phyloP scores from a whole-genome alignment of 1,284 basidiomycete species.

The Trametes polyzona region DNA sequence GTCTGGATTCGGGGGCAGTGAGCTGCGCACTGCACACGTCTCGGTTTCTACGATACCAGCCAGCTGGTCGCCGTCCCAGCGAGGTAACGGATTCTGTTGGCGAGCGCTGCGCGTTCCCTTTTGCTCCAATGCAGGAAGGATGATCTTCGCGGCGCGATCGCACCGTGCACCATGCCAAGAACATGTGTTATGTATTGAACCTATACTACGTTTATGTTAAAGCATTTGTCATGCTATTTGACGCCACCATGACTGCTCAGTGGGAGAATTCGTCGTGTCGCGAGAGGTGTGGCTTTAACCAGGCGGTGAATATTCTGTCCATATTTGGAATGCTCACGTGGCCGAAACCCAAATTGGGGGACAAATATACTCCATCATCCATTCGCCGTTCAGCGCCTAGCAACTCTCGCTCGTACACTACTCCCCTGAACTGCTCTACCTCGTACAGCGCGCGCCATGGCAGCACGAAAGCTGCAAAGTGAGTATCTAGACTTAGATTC shows the following conservation, averaged over 20 bases:
- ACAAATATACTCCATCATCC: conserved; percentile 26
- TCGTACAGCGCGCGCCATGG: conserved; percentile 56
- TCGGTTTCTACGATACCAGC: background rate
- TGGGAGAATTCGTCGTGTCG: background rate
- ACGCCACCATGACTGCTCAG: no score
- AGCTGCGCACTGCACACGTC: conserved; percentile 8
- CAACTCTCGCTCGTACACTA: conserved; percentile 22
- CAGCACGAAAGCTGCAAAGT: conserved; percentile 84
- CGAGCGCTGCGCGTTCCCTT: background rate
- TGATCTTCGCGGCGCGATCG: no score
- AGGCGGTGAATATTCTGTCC: background rate
- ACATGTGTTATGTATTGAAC: no score
- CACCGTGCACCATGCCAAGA: no score
- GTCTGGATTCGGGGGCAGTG: conserved; percentile 9
- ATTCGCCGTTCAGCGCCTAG: conserved; percentile 18
- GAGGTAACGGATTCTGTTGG: background rate
- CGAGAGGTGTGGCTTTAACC: background rate
- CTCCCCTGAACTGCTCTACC: conserved; percentile 27
- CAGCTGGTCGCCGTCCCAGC: background rate
- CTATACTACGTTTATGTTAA: no score
- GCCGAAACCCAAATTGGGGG: conserved; percentile 17
- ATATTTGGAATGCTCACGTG: conserved; percentile 10
- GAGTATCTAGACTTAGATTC: conserved; percentile 30
- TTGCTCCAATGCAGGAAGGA: background rate
- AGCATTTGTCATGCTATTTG: no score